These are phyloP conservation scores for Tylopilus cervinicoccineus DNA, from an alignment of 768 basidiomycete species.

Conservation along the genomic window DNA sequence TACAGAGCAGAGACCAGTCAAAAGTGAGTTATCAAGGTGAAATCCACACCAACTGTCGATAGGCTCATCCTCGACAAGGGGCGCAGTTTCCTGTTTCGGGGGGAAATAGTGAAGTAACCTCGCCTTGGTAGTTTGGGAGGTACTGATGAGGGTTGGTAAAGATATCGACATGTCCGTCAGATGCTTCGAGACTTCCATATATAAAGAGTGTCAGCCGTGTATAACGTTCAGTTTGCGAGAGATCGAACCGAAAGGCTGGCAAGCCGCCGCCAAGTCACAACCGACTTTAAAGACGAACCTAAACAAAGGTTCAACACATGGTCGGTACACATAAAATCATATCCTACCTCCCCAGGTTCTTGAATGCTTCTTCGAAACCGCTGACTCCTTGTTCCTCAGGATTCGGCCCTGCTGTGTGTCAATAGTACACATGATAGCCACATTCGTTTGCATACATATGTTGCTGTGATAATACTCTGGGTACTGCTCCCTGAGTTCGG, in stretches of 20 bases:
- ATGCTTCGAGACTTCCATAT: slow-evolving; percentile 53
- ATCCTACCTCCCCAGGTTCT: slow-evolving; percentile 66
- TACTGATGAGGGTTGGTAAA: slow-evolving; percentile 64
- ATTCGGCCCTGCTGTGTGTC: slow-evolving; percentile 53
- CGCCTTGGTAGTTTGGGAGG: slow-evolving; percentile 85
- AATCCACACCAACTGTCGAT: slow-evolving; percentile 94
- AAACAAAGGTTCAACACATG: slow-evolving; percentile 4
- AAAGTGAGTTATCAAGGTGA: slow-evolving; percentile 85
- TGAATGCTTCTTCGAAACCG: slow-evolving; percentile 86
- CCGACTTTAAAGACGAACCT: slow-evolving; percentile 85
- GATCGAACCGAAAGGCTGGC: slow-evolving; percentile 79
- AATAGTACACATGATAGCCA: background rate
- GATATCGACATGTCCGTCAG: slow-evolving; percentile 62
- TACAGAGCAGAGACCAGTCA: slow-evolving; percentile 92
- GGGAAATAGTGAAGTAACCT: slow-evolving; percentile 97
- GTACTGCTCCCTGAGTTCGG: slow-evolving; percentile 50
- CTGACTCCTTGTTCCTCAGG: slow-evolving; percentile 55
- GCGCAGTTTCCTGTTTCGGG: slow-evolving; percentile 39
- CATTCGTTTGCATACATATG: slow-evolving; percentile 57
- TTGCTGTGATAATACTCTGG: slow-evolving; percentile 87
- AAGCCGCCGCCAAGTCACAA: slow-evolving; percentile 75
- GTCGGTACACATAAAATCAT: background rate
- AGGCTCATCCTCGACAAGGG: slow-evolving; percentile 51
- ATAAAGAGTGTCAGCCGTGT: background rate
- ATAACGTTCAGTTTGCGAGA: background rate